Evolutionary conservation across 2,329 filamentous ascomycete species (phyloP).

Genomic region (Cercospora beticola): DNA sequence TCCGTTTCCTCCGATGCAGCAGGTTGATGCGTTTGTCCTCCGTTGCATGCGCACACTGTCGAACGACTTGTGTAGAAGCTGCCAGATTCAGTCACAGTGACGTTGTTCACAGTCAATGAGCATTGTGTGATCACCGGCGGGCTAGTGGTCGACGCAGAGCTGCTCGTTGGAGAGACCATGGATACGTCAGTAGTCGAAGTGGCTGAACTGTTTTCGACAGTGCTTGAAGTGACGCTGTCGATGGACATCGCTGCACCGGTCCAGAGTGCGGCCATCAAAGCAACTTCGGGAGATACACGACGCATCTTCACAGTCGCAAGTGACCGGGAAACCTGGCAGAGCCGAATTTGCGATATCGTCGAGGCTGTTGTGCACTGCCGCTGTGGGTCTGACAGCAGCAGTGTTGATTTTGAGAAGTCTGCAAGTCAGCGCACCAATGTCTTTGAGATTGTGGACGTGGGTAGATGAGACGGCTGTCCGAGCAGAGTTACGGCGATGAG

Average conservation of each 20-base stretch:
- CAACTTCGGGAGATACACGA: background rate
- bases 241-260: background rate
- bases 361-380: too few relatives aligned
- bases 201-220: background rate
- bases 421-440: too few relatives aligned
- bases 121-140: background rate
- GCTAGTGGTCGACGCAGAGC: background rate
- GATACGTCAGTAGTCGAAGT: background rate
- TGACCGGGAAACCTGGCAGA: too few relatives aligned
- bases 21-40: background rate
- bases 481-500: background rate
- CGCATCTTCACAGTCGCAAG: background rate
- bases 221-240: background rate
- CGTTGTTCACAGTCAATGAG: background rate
- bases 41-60: background rate
- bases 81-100: background rate
- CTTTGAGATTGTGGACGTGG: too few relatives aligned
- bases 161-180: background rate
- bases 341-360: too few relatives aligned
- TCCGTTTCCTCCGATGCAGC: background rate
- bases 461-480: background rate
- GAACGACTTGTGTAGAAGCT: background rate
- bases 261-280: background rate
- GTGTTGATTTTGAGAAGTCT: too few relatives aligned
- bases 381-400: too few relatives aligned